Evolutionary conservation across 768 basidiomycete genomes (phyloP), one percentile per base, ranked within the genome.

Genomic region (Leccinum subtestaceum): DNA sequence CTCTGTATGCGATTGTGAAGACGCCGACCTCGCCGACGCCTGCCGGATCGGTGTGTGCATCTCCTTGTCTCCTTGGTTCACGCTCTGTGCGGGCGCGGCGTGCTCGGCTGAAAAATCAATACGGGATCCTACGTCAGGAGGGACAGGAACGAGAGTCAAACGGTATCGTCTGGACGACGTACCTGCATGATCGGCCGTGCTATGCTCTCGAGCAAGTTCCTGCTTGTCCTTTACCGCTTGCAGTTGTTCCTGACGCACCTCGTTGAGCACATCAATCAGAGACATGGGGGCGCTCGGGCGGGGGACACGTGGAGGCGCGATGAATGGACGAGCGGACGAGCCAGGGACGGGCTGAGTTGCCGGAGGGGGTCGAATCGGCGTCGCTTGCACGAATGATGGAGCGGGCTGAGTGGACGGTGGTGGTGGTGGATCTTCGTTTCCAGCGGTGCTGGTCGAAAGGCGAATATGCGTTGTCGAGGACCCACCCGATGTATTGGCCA

Each of bases 241-340:
- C 43, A 45, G 19, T 19, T 45, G 43, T 19, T 19, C 43, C 43
- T 19, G n/a, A 2, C 55, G 56, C n/a, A 69, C 36, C 4, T 52
- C 53, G 25, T 73, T 72, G 25, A 71, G 59, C 19, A 25, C 54
- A 1, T 73, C 70, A 4, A 58, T 58, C 13, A 71, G 52, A 0
- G 70, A 59, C 60, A 65, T 57, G 2, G 63, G 60, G 31, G 61
- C 29, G 11, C 32, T 32, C 11, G 61, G 53, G 1, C 53, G 53
- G 13, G 67, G 69, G 1, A 65, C 7, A 31, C 67, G 70, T 5
- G 71, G 69, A 12, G 70, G 70, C 11, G 59, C 60, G 36, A 71
- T 68, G 31, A 63, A 25, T 12, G 59, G 65, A 1, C 46, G 66
- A 11, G 57, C 55, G 8, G 63, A 32, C 4, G 63, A 29, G 12